Base-by-base conservation (phyloP, 805 yeast species). In the Starmerella apis region DNA sequence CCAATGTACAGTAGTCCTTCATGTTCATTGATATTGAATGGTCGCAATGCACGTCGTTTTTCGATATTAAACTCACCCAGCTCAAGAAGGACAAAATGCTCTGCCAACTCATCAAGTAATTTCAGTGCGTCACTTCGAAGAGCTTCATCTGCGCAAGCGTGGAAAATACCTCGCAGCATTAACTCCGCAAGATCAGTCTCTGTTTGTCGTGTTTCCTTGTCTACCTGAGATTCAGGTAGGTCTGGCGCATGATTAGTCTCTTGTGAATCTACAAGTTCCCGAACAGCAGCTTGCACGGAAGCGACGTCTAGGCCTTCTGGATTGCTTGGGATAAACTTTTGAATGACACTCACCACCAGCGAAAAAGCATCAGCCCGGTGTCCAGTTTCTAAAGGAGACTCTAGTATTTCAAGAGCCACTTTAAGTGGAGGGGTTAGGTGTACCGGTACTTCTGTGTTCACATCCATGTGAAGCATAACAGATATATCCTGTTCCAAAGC, bases 391-490 rank as follows among this genome's bases (percentile, higher is more conserved):
- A 63, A 60, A 7, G 78, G 76, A 60, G 86, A 88, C 51, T 82
- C 83, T 46, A 92, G 65, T 9, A 90, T 73, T 22, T 76, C 76
- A 35, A 88, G 70, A 0, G 96, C 96, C 3, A 90, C 76, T 33
- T 77, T 74, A 4, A 90, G 71, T 24, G 92, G 96, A 0, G 95
- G 83, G 0, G 96, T 82, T 23, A 92, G 71, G 0, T 92, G 80
- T 27, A 92, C 72, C 1, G 88, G 81, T 3, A 83, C 76, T 6
- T 8, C 31, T 1, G 48, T 24, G 45, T 75, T 74, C 3, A 69
- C 71, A 55, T 84, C 80, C 35, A 90, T 76, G 42, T 72, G 72
- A 63, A 90, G 78, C 46, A 78, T 64, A 0, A 90, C 87, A 16
- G 77, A 71, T 8, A 85, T 70, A 53, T 84, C 84, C 58, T 83